Percentiles rank a stretch among this genome's conserved stretches.
Evolutionary conservation across 257 asterid species (phyloP).

Genomic region (Cynanchum wilfordii): DNA sequence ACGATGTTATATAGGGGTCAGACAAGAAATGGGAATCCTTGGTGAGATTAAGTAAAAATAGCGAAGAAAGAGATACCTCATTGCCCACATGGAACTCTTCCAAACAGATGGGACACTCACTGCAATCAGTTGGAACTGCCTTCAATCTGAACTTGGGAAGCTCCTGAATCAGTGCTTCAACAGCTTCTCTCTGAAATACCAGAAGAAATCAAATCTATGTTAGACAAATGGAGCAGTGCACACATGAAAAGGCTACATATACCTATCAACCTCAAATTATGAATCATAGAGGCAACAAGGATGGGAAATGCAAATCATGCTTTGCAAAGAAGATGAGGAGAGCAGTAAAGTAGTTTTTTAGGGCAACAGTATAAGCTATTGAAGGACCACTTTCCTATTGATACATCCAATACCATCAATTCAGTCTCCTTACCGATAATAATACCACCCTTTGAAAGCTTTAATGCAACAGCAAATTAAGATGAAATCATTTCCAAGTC

Average conservation of each 20-base stretch:
- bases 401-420: background rate
- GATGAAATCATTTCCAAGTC: background rate
- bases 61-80: conserved; percentile 54
- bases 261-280: background rate
- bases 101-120: conserved; percentile 93
- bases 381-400: background rate
- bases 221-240: background rate
- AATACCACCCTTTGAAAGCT: background rate
- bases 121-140: conserved; percentile 93
- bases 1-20: no score
- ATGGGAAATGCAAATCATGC: background rate
- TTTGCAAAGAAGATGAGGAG: background rate
- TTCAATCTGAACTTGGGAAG: conserved; percentile 84
- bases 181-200: conserved; percentile 77
- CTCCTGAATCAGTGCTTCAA: conserved; percentile 94
- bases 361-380: background rate
- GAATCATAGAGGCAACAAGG: background rate
- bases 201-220: conserved; percentile 5
- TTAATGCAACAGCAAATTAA: background rate
- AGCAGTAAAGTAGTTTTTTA: background rate
- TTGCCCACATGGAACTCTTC: conserved; percentile 87
- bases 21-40: background rate
- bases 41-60: background rate
- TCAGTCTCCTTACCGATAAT: background rate
- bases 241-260: background rate